These are phyloP conservation scores for Pelargonium myrrhifolium DNA, from an alignment of 441 rosid genomes.

Conservation along the genomic window DNA sequence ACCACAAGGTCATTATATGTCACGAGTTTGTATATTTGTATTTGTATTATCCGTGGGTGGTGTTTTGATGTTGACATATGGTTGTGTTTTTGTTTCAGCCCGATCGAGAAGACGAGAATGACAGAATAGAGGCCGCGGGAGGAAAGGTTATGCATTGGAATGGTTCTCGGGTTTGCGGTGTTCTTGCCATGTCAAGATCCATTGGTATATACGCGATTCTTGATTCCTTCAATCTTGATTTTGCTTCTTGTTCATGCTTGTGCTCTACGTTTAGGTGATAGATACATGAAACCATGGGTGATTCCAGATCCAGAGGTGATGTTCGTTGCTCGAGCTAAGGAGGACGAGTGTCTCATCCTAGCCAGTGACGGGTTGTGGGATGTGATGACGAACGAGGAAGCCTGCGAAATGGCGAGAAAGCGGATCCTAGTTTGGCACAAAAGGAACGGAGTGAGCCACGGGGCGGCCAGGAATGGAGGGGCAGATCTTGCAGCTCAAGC, in stretches of 20 bases:
- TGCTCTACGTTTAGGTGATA: constrained; percentile 49
- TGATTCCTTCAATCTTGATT: not conserved
- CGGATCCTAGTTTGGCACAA: constrained; percentile 73
- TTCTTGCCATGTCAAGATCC: constrained; percentile 91
- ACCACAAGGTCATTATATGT: constrained; percentile 40
- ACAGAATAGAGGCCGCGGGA: constrained; percentile 85
- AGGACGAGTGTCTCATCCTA: constrained; percentile 72
- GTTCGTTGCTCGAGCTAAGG: constrained; percentile 65
- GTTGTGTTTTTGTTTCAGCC: constrained; percentile 42
- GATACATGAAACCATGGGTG: constrained; percentile 78
- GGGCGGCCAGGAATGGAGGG: constrained; percentile 47
- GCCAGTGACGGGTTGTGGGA: constrained; percentile 97
- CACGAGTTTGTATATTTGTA: too few relatives aligned
- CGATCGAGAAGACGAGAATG: constrained; percentile 78
- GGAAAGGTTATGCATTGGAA: constrained; percentile 95
- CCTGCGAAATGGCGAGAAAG: constrained; percentile 65
- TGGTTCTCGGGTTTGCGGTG: constrained; percentile 84
- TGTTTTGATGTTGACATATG: constrained; percentile 2
- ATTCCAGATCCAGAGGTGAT: constrained; percentile 79
- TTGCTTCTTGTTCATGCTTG: not conserved
- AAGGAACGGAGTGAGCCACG: constrained; percentile 49
- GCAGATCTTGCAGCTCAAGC: constrained; percentile 50
- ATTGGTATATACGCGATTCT: too few relatives aligned
- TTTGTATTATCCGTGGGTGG: too few relatives aligned
- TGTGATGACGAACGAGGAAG: constrained; percentile 79